Percentiles rank a stretch among this genome's conserved stretches.
Conservation (phyloP, 1,284 basidiomycete species). For the Sporisorium sorghi region DNA sequence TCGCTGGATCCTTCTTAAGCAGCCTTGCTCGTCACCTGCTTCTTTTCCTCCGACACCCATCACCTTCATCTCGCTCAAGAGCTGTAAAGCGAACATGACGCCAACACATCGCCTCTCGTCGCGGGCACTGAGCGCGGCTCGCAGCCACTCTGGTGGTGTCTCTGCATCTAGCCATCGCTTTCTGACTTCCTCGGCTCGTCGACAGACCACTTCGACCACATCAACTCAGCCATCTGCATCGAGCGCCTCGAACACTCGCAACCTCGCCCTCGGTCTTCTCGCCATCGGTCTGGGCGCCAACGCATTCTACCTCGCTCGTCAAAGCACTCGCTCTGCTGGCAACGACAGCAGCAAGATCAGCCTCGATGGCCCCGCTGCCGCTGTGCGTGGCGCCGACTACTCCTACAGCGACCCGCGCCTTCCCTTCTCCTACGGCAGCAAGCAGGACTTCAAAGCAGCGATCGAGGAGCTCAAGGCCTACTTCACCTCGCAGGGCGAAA, state of each 20-base stretch:
- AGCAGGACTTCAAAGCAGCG: conserved; percentile 40
- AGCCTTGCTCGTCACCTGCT: neutral
- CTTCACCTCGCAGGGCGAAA: conserved; percentile 45
- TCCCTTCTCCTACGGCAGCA: conserved; percentile 42
- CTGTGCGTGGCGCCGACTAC: neutral
- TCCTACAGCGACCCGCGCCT: conserved; percentile 31
- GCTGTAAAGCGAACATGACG: neutral
- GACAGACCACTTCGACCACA: conserved; percentile 11
- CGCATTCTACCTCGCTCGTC: conserved; percentile 33
- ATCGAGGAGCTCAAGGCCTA: conserved; percentile 54
- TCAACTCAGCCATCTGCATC: neutral
- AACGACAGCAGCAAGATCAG: conserved; percentile 10
- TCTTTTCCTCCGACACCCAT: neutral
- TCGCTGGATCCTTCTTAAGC: neutral
- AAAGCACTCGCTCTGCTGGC: neutral
- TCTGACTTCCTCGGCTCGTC: conserved; percentile 13
- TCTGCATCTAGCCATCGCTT: conserved; percentile 3
- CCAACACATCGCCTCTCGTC: conserved; percentile 11
- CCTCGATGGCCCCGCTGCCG: conserved; percentile 19
- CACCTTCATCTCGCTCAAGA: neutral
- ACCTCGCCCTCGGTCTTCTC: conserved; percentile 30
- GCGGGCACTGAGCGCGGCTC: conserved; percentile 4
- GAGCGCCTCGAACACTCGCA: conserved; percentile 10
- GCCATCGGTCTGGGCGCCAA: conserved; percentile 38
- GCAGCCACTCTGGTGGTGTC: neutral